A percentile compares a stretch with the other conserved stretches of the same genome.
Evolutionary conservation across 441 rosid genomes (phyloP).

Genomic region (Pelargonium cotyledonis): DNA sequence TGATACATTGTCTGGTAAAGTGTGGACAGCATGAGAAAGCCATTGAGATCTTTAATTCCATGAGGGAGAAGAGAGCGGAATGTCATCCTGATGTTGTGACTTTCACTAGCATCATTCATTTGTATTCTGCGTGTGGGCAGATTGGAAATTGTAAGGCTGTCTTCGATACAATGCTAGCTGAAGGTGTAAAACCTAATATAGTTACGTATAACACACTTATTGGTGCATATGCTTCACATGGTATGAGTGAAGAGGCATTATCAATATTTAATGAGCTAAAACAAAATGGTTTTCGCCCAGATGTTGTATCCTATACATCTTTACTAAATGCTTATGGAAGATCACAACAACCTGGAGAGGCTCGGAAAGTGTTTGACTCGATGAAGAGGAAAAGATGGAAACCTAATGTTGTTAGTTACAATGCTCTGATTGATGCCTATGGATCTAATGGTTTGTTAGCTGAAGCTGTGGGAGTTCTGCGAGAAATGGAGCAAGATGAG

Average conservation of each 20-base stretch:
- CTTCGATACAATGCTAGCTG: conserved; percentile 70
- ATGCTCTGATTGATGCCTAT: conserved; percentile 85
- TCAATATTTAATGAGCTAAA: conserved; percentile 65
- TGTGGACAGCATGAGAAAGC: conserved; percentile 66
- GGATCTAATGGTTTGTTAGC: conserved; percentile 72
- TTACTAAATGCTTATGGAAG: conserved; percentile 87
- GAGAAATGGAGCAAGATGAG: conserved; percentile 76
- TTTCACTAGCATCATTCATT: conserved; percentile 63
- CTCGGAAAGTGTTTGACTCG: conserved; percentile 61
- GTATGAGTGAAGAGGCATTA: conserved; percentile 72
- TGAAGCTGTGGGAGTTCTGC: conserved; percentile 66
- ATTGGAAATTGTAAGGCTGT: conserved; percentile 64
- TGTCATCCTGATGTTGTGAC: conserved; percentile 73
- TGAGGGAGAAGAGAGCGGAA: conserved; percentile 67
- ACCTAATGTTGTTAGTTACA: conserved; percentile 71
- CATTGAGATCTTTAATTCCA: conserved; percentile 59
- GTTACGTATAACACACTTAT: conserved; percentile 71
- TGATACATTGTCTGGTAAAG: conserved; percentile 71
- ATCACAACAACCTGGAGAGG: conserved; percentile 65
- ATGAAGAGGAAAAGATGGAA: conserved; percentile 60
- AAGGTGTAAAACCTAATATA: conserved; percentile 73
- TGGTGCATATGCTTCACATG: conserved; percentile 79
- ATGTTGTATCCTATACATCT: conserved; percentile 72
- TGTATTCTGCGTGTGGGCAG: conserved; percentile 70
- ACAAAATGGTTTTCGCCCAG: conserved; percentile 51